A percentile compares a stretch with the other conserved stretches of the same genome.
Conservation (phyloP, 148 eudicot species). For the Spergularia bocconei region DNA sequence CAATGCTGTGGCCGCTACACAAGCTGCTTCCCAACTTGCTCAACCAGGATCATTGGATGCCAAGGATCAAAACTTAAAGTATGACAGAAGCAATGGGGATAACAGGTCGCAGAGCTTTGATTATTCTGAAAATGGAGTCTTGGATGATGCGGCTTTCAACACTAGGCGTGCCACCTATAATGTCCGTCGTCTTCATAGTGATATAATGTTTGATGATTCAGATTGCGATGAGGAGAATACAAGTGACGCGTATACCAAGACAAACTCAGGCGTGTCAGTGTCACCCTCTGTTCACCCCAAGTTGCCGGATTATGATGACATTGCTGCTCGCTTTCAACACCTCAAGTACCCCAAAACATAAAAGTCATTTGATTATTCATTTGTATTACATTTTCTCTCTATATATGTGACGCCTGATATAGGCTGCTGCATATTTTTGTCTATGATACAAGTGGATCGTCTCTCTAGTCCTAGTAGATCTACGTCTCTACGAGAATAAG, state of each 20-base stretch:
- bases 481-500: too few relatives aligned
- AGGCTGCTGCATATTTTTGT: neutral
- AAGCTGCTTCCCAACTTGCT: constrained; percentile 78
- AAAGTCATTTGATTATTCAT: neutral
- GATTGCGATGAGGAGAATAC: constrained; percentile 61
- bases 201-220: constrained; percentile 77
- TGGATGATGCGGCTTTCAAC: constrained; percentile 24
- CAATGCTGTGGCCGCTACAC: constrained; percentile 77
- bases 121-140: constrained; percentile 11
- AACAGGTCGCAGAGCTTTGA: constrained; percentile 23
- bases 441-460: too few relatives aligned
- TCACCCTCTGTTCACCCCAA: constrained; percentile 64
- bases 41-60: constrained; percentile 20
- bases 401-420: too few relatives aligned
- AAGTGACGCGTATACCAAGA: constrained; percentile 21
- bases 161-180: constrained; percentile 65
- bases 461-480: too few relatives aligned
- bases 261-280: constrained; percentile 22
- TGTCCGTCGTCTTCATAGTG: constrained; percentile 37
- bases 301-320: constrained; percentile 82
- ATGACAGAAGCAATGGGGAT: constrained; percentile 15
- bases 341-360: constrained; percentile 60
- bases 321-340: constrained; percentile 85
- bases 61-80: neutral
- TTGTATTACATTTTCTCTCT: too few relatives aligned